phyloP scores from a whole-genome alignment of 2,329 filamentous ascomycete genomes.

The Nemania abortiva region DNA sequence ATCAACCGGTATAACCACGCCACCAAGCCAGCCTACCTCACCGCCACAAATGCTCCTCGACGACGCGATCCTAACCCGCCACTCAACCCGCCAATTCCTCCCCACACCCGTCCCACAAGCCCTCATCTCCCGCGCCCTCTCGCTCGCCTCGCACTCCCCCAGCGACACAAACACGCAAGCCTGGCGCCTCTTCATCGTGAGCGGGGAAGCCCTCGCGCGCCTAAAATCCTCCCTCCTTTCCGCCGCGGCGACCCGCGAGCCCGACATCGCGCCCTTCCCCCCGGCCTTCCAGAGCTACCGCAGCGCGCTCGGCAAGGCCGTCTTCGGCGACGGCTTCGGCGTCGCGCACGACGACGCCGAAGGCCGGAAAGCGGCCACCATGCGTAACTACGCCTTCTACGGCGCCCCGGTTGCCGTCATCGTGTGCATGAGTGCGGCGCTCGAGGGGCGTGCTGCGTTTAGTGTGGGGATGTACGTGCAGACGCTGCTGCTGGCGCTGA shows the following conservation, averaged over 20 bases:
- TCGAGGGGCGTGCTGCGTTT: too few species aligned
- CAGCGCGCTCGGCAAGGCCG: conserved; percentile 33
- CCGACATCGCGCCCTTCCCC: conserved; percentile 24
- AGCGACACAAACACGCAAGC: conserved; percentile 44
- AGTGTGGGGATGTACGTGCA: too few species aligned
- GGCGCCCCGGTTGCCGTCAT: background rate
- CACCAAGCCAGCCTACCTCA: background rate
- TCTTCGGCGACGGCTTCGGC: conserved; percentile 40
- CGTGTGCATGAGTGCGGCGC: too few species aligned
- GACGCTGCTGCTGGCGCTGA: too few species aligned
- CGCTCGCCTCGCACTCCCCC: conserved; percentile 35
- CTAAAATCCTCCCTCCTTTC: conserved; percentile 25
- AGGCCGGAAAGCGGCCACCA: conserved; percentile 25
- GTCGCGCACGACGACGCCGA: conserved; percentile 38
- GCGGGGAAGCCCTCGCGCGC: conserved; percentile 22
- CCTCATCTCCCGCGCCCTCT: conserved; percentile 31
- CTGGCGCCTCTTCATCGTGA: conserved; percentile 40
- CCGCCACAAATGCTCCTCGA: conserved; percentile 34
- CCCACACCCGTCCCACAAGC: conserved; percentile 29
- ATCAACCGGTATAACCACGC: background rate
- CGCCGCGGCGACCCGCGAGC: conserved; percentile 11
- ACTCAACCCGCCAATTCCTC: conserved; percentile 37
- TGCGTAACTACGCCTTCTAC: conserved; percentile 46
- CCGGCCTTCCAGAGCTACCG: conserved; percentile 27
- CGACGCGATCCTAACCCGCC: conserved; percentile 40